Percentiles rank a stretch among this genome's conserved stretches.
phyloP scores from a whole-genome alignment of 129 eudicot species.

The Rutidosis leptorrhynchoides region DNA sequence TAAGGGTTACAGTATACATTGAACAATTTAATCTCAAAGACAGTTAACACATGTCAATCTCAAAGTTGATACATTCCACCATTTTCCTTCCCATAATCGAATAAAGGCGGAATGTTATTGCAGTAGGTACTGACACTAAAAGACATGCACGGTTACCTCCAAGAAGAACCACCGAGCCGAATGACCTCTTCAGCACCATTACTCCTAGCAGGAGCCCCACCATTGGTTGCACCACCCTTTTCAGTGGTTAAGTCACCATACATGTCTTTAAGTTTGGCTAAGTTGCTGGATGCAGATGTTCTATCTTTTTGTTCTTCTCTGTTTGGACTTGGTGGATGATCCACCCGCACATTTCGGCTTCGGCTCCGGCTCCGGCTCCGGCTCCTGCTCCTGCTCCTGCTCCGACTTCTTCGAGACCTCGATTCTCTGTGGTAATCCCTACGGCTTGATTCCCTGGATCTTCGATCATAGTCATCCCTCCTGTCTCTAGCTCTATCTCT shows the following conservation, averaged over 20 bases:
- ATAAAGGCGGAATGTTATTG: not conserved
- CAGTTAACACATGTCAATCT: constrained; percentile 23
- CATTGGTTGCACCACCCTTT: constrained; percentile 44
- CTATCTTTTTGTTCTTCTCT: constrained; percentile 49
- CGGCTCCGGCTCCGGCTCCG: constrained; percentile 62
- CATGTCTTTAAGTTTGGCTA: constrained; percentile 89
- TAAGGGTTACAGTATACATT: constrained; percentile 27
- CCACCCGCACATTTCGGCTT: constrained; percentile 51
- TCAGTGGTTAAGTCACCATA: constrained; percentile 70
- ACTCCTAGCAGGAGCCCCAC: constrained; percentile 36
- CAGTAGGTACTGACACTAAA: not conserved
- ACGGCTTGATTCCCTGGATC: constrained; percentile 48
- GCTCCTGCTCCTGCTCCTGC: constrained; percentile 63
- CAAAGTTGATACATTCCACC: constrained; percentile 23
- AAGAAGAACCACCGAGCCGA: constrained; percentile 81
- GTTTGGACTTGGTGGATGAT: constrained; percentile 38
- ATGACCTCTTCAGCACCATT: constrained; percentile 79
- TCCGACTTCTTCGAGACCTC: constrained; percentile 59
- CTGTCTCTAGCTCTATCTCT: constrained; percentile 49
- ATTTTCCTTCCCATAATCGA: constrained; percentile 6
- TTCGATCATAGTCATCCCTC: constrained; percentile 58
- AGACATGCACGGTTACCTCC: constrained; percentile 44
- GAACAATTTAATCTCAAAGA: constrained; percentile 25
- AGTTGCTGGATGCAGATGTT: constrained; percentile 62
- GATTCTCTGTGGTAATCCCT: constrained; percentile 54